Conservation (phyloP, 352 stramenopile species). For the Nothophytophthora sp. region DNA sequence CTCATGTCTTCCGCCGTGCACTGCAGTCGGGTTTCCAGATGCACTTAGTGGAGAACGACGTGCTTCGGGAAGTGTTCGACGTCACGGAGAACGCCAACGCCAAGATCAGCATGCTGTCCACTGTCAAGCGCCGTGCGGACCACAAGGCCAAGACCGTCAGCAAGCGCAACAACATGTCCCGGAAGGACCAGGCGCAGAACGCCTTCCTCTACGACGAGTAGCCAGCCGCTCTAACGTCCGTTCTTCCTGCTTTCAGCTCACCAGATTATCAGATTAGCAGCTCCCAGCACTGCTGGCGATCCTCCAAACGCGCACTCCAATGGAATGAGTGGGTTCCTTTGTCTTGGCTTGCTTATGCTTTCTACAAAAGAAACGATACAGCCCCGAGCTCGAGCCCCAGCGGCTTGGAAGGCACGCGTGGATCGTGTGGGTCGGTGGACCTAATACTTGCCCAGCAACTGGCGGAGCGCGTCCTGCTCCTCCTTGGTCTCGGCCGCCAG, state of each 20-base stretch:
- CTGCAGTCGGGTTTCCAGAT: slow-evolving; percentile 62
- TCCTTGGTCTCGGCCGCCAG: slow-evolving; percentile 71
- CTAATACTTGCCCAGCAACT: slow-evolving; percentile 66
- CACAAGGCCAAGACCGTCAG: slow-evolving; percentile 49
- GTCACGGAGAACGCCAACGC: slow-evolving; percentile 48
- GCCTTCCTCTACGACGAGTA: slow-evolving; percentile 71
- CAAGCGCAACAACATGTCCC: slow-evolving; percentile 56
- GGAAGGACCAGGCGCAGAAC: slow-evolving; percentile 59
- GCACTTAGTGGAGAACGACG: slow-evolving; percentile 55
- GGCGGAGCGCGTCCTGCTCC: slow-evolving; percentile 76
- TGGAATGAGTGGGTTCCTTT: slow-evolving; percentile 18
- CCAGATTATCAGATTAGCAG: no score
- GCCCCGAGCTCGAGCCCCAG: slow-evolving; percentile 12
- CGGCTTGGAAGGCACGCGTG: no score
- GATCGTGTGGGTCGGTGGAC: no score
- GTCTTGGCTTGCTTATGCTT: slow-evolving; percentile 11
- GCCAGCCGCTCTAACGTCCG: no score
- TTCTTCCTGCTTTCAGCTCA: no score
- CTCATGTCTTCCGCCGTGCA: slow-evolving; percentile 53
- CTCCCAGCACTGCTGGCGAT: no score
- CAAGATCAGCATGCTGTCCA: slow-evolving; percentile 52
- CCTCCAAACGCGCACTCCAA: slow-evolving; percentile 15
- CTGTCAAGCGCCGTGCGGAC: slow-evolving; percentile 44
- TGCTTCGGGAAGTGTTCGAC: slow-evolving; percentile 66
- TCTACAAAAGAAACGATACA: slow-evolving; percentile 9